Conservation (phyloP, 2,329 filamentous ascomycete species). For the Calonectria fujianensis region DNA sequence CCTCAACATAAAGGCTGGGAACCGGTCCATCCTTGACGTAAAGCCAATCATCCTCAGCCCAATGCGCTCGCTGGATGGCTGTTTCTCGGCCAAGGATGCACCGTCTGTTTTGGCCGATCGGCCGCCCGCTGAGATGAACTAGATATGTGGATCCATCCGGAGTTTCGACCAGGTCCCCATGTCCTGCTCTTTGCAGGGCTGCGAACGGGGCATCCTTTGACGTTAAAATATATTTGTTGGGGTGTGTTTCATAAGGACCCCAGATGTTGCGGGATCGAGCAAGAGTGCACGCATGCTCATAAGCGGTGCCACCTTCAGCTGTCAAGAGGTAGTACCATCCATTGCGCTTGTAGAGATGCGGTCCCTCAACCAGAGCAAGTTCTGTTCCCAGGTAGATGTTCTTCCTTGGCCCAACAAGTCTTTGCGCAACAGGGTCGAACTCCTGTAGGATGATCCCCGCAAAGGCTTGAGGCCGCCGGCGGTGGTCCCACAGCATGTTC, state of each 20-base stretch:
- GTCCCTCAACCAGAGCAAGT: conserved; percentile 72
- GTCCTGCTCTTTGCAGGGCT: conserved; percentile 71
- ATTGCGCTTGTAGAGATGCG: conserved; percentile 75
- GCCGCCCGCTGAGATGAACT: conserved; percentile 72
- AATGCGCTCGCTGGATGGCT: conserved; percentile 75
- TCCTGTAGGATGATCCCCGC: conserved; percentile 76
- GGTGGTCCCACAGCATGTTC: conserved; percentile 75
- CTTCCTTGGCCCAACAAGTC: conserved; percentile 73
- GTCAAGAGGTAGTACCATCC: conserved; percentile 77
- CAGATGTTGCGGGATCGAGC: conserved; percentile 71
- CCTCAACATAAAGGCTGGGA: conserved; percentile 71
- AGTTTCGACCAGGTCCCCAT: conserved; percentile 73
- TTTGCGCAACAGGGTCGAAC: conserved; percentile 69
- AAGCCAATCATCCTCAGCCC: conserved; percentile 77
- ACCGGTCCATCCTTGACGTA: conserved; percentile 76
- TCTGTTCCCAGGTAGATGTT: conserved; percentile 75
- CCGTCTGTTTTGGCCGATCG: conserved; percentile 69
- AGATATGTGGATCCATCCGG: conserved; percentile 72
- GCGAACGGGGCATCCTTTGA: conserved; percentile 69
- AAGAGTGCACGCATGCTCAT: conserved; percentile 77
- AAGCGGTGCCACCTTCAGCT: conserved; percentile 77
- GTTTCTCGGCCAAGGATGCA: conserved; percentile 75
- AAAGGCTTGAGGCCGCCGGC: conserved; percentile 68
- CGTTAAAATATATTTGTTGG: conserved; percentile 74
- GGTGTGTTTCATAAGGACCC: conserved; percentile 78